Evolutionary conservation across 2,329 filamentous ascomycete species (phyloP), one percentile per base, ranked within the genome.

Genomic region (Colletotrichum paranaense): DNA sequence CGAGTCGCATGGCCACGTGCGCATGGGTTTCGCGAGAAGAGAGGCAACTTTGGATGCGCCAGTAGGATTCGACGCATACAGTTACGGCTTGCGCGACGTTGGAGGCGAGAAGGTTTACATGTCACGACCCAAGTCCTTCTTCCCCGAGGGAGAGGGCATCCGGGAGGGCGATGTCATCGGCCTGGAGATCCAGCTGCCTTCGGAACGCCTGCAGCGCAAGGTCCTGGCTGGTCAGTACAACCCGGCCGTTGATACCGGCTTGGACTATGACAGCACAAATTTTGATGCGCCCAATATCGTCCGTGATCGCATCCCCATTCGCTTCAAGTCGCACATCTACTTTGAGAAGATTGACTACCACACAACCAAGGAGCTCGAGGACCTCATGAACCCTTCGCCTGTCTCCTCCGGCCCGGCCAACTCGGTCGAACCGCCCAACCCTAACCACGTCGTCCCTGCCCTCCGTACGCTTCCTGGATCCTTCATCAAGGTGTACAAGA

Each of bases 281-380:
- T 87, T 89, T n/a, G 88, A 90, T 74, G 89, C 89, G 0, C 85
- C 91, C 19, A 97, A 98, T 81, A 93, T 98, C 75, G 94, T 99
- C 73, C 94, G 97, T 75, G 97, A 99, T 82, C 94, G 97, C 62
- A 95, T 98, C 57, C 95, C 97, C 1, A 97, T 98, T 76, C 92
- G 95, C 11, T 97, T 97, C 86, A 98, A 98, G 82, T 92, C 93
- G 55, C 95, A 97, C 81, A 93, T 95, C 66, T 98, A 97, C 84
- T 98, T 98, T 82, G 96, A 98, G 83, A 93, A 94, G 80, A 93
- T 95, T 76, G 95, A 97, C 80, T 97, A 97, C 81, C 94, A 96
- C 77, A 88, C 94, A 0, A 93, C 93, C 12, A 97, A 97, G 80
- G 93, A 97, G 76, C 91, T 98, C 53, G 95, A 98, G 78, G 94